phyloP scores from a whole-genome alignment of 78 protist genomes.

The Dictyostelium discoideum region DNA sequence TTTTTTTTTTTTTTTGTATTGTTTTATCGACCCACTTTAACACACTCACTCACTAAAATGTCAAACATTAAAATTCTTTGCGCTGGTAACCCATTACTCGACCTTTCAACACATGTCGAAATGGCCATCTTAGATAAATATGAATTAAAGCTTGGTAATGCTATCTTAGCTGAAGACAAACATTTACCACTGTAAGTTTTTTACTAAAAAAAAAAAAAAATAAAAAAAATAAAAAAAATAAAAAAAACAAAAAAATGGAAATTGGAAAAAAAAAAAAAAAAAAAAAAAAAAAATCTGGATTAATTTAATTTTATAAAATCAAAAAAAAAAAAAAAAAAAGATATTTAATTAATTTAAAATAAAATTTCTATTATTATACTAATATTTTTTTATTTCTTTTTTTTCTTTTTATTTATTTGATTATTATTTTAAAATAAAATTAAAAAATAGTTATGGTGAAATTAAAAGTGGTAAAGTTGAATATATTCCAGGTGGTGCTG shows the following conservation, averaged over 20 bases:
- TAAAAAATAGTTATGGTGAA: constrained; percentile 85
- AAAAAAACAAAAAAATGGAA: not conserved
- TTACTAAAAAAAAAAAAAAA: not conserved
- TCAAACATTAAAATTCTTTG: constrained; percentile 67
- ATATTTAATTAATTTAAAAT: not conserved
- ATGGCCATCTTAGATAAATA: constrained; percentile 71
- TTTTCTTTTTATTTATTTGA: no score
- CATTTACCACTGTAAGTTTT: constrained; percentile 91
- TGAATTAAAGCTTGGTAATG: constrained; percentile 86
- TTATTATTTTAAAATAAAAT: no score
- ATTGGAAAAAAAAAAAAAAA: not conserved
- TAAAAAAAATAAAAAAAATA: not conserved
- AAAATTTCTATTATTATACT: no score
- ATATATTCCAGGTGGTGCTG: constrained; percentile 98
- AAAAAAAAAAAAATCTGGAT: not conserved
- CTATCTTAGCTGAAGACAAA: constrained; percentile 95
- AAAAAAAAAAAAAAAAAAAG: not conserved
- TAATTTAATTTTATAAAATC: not conserved
- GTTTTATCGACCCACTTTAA: not conserved
- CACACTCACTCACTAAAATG: not conserved
- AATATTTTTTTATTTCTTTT: not conserved
- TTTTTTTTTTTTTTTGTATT: constrained; percentile 2
- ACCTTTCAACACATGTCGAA: constrained; percentile 64
- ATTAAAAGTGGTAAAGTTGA: constrained; percentile 64
- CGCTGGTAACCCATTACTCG: constrained; percentile 82